These are phyloP conservation scores for Fomitopsis pulvina DNA, from an alignment of 768 basidiomycete genomes.

Conservation along the genomic window DNA sequence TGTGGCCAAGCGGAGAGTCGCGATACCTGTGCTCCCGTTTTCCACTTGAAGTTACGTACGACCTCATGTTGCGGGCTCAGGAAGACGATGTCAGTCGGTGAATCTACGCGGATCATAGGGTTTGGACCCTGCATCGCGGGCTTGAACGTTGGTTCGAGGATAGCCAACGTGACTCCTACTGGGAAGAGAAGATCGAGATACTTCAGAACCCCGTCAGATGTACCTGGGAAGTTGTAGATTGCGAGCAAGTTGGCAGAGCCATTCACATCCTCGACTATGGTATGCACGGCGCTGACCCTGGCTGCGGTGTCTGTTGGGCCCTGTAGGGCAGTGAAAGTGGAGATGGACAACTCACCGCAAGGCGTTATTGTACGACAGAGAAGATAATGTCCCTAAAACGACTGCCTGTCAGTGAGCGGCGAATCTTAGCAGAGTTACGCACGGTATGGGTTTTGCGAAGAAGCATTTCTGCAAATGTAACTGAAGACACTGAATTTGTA, in stretches of 20 bases:
- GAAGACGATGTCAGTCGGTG: constrained; percentile 24
- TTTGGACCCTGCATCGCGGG: constrained; percentile 4
- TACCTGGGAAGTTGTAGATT: constrained; percentile 23
- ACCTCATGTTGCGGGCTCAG: constrained; percentile 8
- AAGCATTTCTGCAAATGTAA: constrained; percentile 8
- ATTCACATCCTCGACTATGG: constrained; percentile 21
- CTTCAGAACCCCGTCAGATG: constrained; percentile 12
- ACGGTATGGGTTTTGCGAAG: constrained; percentile 6
- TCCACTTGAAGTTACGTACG: constrained; percentile 8
- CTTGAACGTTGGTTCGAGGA: constrained; percentile 28
- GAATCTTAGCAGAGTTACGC: neutral
- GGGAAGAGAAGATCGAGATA: constrained; percentile 23
- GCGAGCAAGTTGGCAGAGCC: constrained; percentile 16
- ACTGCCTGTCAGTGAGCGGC: neutral
- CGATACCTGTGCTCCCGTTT: neutral
- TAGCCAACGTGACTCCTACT: constrained; percentile 20
- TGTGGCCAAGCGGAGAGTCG: neutral
- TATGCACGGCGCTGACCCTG: constrained; percentile 7
- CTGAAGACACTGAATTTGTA: neutral
- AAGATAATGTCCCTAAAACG: constrained; percentile 6
- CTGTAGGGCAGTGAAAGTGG: too few species aligned
- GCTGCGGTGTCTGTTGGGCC: neutral
- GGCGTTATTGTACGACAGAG: constrained; percentile 13
- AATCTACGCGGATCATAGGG: constrained; percentile 23
- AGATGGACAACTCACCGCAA: constrained; percentile 2